Percentiles rank a stretch among this genome's conserved stretches.
Evolutionary conservation across 2,329 filamentous ascomycete species (phyloP).

Genomic region (Diaporthe aspalathi): DNA sequence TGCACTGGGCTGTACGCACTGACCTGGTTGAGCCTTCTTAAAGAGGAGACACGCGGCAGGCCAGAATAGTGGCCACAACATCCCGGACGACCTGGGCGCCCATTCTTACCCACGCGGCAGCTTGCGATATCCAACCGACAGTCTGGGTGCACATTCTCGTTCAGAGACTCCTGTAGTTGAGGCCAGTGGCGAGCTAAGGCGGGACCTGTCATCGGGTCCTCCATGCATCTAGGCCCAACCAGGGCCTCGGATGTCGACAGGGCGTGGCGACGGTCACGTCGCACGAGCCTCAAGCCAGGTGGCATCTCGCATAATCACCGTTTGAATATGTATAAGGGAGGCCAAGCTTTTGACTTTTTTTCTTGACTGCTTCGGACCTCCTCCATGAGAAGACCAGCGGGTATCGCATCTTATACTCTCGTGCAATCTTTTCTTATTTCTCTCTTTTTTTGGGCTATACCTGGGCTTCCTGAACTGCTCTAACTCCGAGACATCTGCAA

Average conservation of each 20-base stretch:
- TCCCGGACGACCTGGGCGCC: not conserved
- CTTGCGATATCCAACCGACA: not conserved
- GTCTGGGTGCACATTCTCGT: not conserved
- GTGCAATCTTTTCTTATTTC: not conserved
- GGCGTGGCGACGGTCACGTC: not conserved
- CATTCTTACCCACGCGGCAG: not conserved
- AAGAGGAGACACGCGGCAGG: not conserved
- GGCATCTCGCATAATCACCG: not conserved
- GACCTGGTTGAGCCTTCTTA: not conserved
- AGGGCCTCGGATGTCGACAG: too few relatives aligned
- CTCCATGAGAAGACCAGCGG: not conserved
- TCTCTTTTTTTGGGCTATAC: not conserved
- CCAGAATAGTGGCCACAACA: not conserved
- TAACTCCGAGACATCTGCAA: constrained; percentile 1
- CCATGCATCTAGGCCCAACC: not conserved
- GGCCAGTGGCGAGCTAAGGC: not conserved
- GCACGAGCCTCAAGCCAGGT: not conserved
- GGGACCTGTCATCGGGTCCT: too few relatives aligned
- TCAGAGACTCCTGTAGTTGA: not conserved
- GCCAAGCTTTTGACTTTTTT: not conserved
- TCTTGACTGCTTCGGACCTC: not conserved
- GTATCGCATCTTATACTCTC: not conserved
- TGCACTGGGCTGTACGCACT: not conserved
- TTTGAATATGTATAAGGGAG: not conserved
- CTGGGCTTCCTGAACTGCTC: not conserved